Evolutionary conservation across 768 basidiomycete genomes (phyloP), one percentile per base, ranked within the genome.

Genomic region (Mycena kentingensis): DNA sequence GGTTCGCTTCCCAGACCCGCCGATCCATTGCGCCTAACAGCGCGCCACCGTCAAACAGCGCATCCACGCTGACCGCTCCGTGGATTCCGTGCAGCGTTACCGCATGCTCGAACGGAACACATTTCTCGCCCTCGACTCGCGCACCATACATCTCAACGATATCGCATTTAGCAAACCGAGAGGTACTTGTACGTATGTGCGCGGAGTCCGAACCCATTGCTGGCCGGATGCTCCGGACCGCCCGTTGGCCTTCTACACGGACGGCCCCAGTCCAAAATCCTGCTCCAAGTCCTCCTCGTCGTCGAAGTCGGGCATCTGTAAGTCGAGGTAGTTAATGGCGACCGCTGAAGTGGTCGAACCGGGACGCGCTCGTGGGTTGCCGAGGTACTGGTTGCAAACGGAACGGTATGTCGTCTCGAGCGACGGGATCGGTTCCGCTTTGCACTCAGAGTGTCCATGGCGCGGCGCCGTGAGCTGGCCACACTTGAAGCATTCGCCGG

Each of bases 1-100:
- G 36, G 16, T 61, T 36, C n/a, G 21, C 31, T 12, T 45, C 32
- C 53, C 55, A 69, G 5, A 65, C 39, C 10, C 4, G 31, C 21
- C 5, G 21, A 21, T 63, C 60, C 37, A 73, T 65, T 4, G 63
- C 66, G 22, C 57, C 65, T 0, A 66, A 58, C 67, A 69, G 59
- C 2, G 70, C 67, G 0, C 72, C 68, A 24, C 68, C 67, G 36
- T 72, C 69, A 22, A 67, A 63, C 11, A 65, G 24, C 11, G 50
- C 58, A 7, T 52, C 29, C 6, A 60, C 37, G 15, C 54, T 15
- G 35, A 66, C 60, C 1, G 60, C 57, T 10, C 60, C 62, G 4
- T 52, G 25, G 2, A 44, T 43, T 16, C 62, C 63, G 3, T 50
- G 19, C 3, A 70, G 43, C 2, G 18, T 29, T 2, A 66, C 45